Base-by-base conservation (phyloP, 2,329 filamentous ascomycete genomes). In the Chaetomium strumarium region DNA sequence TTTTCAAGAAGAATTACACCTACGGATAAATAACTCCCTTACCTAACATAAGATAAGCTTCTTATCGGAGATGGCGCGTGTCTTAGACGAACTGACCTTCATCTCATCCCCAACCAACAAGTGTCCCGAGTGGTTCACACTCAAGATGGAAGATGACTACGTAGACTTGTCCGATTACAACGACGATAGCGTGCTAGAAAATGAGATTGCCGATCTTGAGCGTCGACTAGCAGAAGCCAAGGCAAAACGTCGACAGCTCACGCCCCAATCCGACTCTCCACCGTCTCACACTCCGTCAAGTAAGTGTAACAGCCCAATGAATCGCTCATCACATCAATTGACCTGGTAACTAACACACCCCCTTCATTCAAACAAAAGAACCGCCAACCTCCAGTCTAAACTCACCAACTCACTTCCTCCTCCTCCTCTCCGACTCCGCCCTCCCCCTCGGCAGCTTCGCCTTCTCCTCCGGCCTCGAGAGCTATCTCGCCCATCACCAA, bases 391-490 rank as follows among this genome's bases (percentile, higher is more conserved):
- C 49, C 11, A n/a, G 16, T n/a, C 31, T 31, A 16, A 31, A 24
- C n/a, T 17, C 50, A 12, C 19, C 49, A 33, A 52, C 50, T 5
- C 48, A 53, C 48, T 55, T 53, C 51, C 48, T 53, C 48, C 57
- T 57, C 47, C 44, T 56, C 52, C 51, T 57, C 47, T 51, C 55
- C 46, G 52, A 55, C 55, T 55, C 53, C 1, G 53, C 55, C 40
- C 55, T 58, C 20, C 55, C 51, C 17, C 47, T 55, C 0, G 88
- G 88, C 52, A 89, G 88, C n/a, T 93, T 93, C 70, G 88, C 88
- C 63, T 93, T 92, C 73, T 88, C 84, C 73, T 86, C 82, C 60
- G 88, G 88, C 3, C 78, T 93, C 14, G 88, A 93, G 71, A 92
- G 88, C 38, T 92, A 86, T 67, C 81, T 91, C 16, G 84, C 85